Evolutionary conservation across 192 early-diverging fungal genomes (phyloP).

Genomic region (Podila verticillata): DNA sequence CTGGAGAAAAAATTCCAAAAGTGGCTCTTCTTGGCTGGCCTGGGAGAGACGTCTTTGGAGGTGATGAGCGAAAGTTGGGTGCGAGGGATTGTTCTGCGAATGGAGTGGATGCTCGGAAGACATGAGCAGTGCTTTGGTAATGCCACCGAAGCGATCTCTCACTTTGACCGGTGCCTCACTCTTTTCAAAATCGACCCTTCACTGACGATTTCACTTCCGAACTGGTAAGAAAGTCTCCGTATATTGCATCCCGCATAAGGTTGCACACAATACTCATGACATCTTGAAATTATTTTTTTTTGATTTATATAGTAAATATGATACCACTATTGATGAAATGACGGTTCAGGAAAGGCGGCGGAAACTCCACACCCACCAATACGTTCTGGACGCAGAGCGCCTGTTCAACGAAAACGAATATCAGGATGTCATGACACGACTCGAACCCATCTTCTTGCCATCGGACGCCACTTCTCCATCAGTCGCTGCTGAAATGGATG

Average conservation of each 20-base stretch:
- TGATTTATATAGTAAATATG: conserved; percentile 44
- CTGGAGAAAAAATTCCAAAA: conserved; percentile 29
- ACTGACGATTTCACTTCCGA: conserved; percentile 14
- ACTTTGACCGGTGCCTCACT: conserved; percentile 26
- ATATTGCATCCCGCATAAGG: neutral
- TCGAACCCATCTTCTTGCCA: conserved; percentile 42
- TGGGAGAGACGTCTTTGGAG: neutral
- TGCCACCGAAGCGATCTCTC: conserved; percentile 25
- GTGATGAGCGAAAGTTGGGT: neutral
- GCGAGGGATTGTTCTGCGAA: neutral
- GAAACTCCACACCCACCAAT: conserved; percentile 43
- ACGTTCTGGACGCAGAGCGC: conserved; percentile 42
- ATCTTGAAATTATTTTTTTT: neutral
- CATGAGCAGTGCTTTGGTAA: conserved; percentile 40
- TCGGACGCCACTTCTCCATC: neutral
- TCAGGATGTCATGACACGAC: conserved; percentile 35
- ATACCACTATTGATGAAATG: conserved; percentile 25
- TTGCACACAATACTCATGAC: neutral
- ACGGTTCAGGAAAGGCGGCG: conserved; percentile 28
- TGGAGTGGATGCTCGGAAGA: conserved; percentile 31
- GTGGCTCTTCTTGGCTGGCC: conserved; percentile 31
- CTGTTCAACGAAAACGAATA: conserved; percentile 49
- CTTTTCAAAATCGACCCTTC: neutral
- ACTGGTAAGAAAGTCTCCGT: conserved; percentile 9
- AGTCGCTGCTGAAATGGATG: neutral